phyloP scores from a whole-genome alignment of 2,329 filamentous ascomycete genomes.

The Aplosporella prunicola region DNA sequence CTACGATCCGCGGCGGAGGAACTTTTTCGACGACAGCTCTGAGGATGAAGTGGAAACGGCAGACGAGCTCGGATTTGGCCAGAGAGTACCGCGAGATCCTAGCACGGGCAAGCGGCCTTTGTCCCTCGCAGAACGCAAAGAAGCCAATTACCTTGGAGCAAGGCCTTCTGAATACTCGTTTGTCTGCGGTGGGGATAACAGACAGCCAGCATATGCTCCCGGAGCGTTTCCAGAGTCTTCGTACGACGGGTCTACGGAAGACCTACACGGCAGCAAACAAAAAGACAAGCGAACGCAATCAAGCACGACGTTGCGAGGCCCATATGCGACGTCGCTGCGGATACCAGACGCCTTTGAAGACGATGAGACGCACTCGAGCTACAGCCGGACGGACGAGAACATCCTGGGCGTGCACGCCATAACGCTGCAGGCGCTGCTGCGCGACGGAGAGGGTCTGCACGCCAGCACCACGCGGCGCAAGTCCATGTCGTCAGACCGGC shows the following conservation, averaged over 20 bases:
- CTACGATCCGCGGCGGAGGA: conserved; percentile 21
- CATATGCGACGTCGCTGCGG: too few species aligned
- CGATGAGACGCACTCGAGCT: neutral
- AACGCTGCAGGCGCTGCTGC: conserved; percentile 11
- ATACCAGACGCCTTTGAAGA: conserved; percentile 1
- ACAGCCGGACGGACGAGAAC: conserved; percentile 5
- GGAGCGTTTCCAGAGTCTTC: too few species aligned
- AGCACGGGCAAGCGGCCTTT: too few species aligned
- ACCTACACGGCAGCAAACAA: neutral
- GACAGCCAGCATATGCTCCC: too few species aligned
- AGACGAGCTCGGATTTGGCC: conserved; percentile 5
- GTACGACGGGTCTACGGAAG: neutral
- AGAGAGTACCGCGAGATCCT: too few species aligned
- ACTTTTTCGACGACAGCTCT: conserved; percentile 27
- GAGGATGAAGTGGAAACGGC: conserved; percentile 10
- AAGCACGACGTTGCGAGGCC: neutral
- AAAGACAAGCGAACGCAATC: neutral
- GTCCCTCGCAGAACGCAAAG: too few species aligned
- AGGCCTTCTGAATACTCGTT: conserved; percentile 5
- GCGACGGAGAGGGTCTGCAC: conserved; percentile 7
- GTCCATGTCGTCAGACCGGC: too few species aligned
- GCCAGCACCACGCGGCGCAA: conserved; percentile 3
- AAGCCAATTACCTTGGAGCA: neutral
- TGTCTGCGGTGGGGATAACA: conserved; percentile 1
- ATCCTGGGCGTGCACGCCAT: conserved; percentile 12